phyloP scores from a whole-genome alignment of 768 basidiomycete genomes.

The Macrolepiota dolichaula region DNA sequence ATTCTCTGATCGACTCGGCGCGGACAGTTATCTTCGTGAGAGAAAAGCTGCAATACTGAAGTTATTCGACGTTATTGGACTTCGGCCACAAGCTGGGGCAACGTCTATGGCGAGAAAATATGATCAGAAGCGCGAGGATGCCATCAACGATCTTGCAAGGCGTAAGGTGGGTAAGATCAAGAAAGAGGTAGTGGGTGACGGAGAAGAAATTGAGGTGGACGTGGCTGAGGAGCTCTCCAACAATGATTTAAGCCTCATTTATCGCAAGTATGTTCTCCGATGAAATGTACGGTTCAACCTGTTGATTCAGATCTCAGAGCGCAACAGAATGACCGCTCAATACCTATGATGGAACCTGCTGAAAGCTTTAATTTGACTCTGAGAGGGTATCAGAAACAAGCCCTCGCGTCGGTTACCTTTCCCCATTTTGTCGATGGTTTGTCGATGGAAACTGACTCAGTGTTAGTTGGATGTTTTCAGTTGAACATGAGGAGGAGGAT shows the following conservation, averaged over 20 bases:
- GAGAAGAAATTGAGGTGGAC: slow-evolving; percentile 81
- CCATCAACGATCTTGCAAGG: slow-evolving; percentile 38
- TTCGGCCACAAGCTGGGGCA: slow-evolving; percentile 59
- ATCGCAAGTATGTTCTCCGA: slow-evolving; percentile 57
- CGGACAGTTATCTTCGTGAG: slow-evolving; percentile 56
- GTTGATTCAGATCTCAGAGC: slow-evolving; percentile 49
- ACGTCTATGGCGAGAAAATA: slow-evolving; percentile 28
- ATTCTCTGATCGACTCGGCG: background rate
- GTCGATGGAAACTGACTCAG: background rate
- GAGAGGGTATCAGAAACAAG: slow-evolving; percentile 92
- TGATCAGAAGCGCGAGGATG: slow-evolving; percentile 34
- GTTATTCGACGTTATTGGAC: slow-evolving; percentile 69
- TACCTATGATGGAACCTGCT: slow-evolving; percentile 81
- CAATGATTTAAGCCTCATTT: slow-evolving; percentile 80
- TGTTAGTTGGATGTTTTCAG: slow-evolving; percentile 86
- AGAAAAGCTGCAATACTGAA: slow-evolving; percentile 71
- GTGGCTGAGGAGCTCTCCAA: slow-evolving; percentile 80
- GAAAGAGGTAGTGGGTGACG: slow-evolving; percentile 75
- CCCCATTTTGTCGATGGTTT: background rate
- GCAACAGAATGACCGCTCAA: slow-evolving; percentile 69
- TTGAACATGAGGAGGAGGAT: slow-evolving; percentile 72
- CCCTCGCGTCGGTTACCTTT: slow-evolving; percentile 52
- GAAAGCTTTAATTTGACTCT: slow-evolving; percentile 72
- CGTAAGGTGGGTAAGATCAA: slow-evolving; percentile 35
- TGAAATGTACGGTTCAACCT: background rate